phyloP scores from a whole-genome alignment of 1,139 yeast genomes.

The Candida sp. region DNA sequence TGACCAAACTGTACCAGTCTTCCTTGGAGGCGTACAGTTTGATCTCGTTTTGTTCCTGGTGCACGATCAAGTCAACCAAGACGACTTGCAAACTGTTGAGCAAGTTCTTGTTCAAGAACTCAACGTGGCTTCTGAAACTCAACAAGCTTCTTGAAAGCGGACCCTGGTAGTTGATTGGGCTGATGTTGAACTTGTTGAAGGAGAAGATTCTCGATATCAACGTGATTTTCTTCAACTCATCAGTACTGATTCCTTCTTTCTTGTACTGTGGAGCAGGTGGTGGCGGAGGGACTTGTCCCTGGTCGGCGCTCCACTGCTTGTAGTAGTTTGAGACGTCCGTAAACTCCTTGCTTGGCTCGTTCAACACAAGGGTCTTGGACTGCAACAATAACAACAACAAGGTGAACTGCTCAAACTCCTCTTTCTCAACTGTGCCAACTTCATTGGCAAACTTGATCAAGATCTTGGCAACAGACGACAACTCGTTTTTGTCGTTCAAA shows the following conservation, averaged over 20 bases:
- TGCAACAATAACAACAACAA: constrained; percentile 49
- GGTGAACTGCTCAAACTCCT: constrained; percentile 39
- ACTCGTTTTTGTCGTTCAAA: constrained; percentile 45
- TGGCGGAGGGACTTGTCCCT: neutral
- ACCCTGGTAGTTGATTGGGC: constrained; percentile 68
- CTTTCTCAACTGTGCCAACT: neutral
- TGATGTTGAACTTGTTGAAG: constrained; percentile 53
- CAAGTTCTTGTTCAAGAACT: constrained; percentile 53
- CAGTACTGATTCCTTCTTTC: constrained; percentile 22
- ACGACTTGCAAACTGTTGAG: constrained; percentile 61
- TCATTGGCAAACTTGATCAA: constrained; percentile 37
- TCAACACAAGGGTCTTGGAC: constrained; percentile 32
- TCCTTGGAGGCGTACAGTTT: constrained; percentile 38
- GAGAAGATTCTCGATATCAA: constrained; percentile 64
- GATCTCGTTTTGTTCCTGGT: constrained; percentile 55
- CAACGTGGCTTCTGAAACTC: constrained; percentile 68
- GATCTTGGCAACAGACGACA: constrained; percentile 62
- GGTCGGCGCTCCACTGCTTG: constrained; percentile 21
- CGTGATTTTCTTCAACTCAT: constrained; percentile 40
- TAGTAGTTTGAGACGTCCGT: constrained; percentile 39
- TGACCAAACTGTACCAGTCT: constrained; percentile 63
- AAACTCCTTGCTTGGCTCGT: constrained; percentile 34
- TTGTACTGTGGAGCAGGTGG: constrained; percentile 21
- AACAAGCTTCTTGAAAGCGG: constrained; percentile 70
- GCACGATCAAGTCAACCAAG: constrained; percentile 53